These are phyloP conservation scores for Metschnikowia anglica DNA, from an alignment of 805 yeast species.

Conservation along the genomic window DNA sequence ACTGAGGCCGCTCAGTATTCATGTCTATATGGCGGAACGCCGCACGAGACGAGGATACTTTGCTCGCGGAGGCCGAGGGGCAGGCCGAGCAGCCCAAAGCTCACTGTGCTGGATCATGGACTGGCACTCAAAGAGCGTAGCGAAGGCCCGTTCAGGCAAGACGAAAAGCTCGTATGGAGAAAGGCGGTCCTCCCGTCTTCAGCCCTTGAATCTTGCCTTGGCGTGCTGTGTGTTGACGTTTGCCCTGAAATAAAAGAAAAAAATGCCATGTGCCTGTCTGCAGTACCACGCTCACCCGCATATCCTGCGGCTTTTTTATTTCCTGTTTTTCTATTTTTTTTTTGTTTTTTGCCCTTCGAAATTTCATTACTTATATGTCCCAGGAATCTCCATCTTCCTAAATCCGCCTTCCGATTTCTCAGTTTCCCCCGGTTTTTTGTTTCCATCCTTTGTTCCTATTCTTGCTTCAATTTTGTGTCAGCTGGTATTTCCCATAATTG, in stretches of 20 bases:
- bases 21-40: background rate
- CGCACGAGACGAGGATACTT: background rate
- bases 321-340: conserved; percentile 6
- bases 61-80: background rate
- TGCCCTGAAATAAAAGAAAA: background rate
- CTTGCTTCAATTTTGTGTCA: conserved; percentile 9
- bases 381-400: conserved; percentile 4
- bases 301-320: conserved; percentile 9
- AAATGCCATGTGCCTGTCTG: background rate
- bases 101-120: too few relatives aligned
- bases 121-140: too few relatives aligned
- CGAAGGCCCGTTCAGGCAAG: too few relatives aligned
- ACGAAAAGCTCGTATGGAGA: too few relatives aligned
- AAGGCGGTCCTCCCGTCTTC: too few relatives aligned
- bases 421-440: background rate
- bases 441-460: background rate
- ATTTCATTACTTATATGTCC: conserved; percentile 8
- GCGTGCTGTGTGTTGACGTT: background rate
- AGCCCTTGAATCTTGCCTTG: too few relatives aligned
- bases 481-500: conserved; percentile 11
- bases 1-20: background rate
- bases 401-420: conserved; percentile 1
- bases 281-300: conserved; percentile 9
- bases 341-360: conserved; percentile 9
- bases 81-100: too few relatives aligned